Base-by-base conservation (phyloP, 176 grass and related monocot genomes). In the Thinopyrum elongatum region DNA sequence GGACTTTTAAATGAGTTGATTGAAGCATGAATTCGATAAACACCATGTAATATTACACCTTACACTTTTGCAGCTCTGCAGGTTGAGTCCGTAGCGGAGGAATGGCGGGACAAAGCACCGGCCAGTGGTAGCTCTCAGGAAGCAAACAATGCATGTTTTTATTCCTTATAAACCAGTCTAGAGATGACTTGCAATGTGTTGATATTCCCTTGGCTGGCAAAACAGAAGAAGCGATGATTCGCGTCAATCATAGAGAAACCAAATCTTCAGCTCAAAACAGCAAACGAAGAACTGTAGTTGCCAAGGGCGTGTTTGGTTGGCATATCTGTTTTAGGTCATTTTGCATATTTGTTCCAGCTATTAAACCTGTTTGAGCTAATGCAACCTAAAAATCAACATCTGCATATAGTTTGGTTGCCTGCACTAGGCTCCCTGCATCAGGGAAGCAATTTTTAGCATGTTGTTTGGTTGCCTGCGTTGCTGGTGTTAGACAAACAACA, bases 41-140 rank as follows among this genome's bases (percentile, higher is more conserved):
- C 13, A 15, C 14, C 51, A 26, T 66, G 44, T 27, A 59, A 67
- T 60, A 31, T 58, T 89, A 46, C 33, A 89, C 31, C 82, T 80
- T 79, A 81, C 46, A 68, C 3, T 65, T 59, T 31, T 66, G 27
- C 63, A 66, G 63, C 27, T 30, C 13, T 14, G 66, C 65, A 39
- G 36, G 17, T 31, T 4, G 46, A 49, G 46, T 16, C 25, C 21
- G 30, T 70, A 28, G 44, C 35, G 10, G 4, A n/a, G 33, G 47
- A 36, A n/a, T 31, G 5, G 19, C 29, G 15, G 11, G 22, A 29
- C 26, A 78, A 28, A 35, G 47, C 14, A 82, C 51, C 46, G 10
- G 7, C 22, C 25, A 44, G 1, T 44, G 64, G 8, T 34, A 21
- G 0, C 74, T 90, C 53, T 66, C 39, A 10, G 25, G 8, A 17